These are phyloP conservation scores for Cystofilobasidium macerans DNA, from an alignment of 768 basidiomycete genomes.

Conservation along the genomic window DNA sequence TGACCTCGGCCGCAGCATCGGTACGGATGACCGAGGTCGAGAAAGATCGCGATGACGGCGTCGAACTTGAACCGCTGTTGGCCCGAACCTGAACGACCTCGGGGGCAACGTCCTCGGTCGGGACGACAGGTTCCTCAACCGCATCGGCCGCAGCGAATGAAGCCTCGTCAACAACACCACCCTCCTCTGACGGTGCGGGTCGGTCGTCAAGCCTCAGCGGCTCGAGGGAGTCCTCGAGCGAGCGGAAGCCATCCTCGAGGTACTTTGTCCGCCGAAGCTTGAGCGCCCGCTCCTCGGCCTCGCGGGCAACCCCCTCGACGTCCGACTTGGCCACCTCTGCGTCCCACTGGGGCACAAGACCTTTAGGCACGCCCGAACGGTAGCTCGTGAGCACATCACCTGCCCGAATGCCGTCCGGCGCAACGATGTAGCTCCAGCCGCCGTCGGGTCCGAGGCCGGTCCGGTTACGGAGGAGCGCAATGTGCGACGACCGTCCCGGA, in stretches of 20 bases:
- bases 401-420: slow-evolving; percentile 75
- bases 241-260: background rate
- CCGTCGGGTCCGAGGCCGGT: slow-evolving; percentile 20
- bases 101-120: background rate
- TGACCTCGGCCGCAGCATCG: background rate
- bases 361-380: slow-evolving; percentile 66
- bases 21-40: background rate
- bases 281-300: background rate
- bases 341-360: slow-evolving; percentile 50
- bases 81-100: slow-evolving; percentile 6
- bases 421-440: slow-evolving; percentile 80
- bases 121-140: background rate
- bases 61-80: slow-evolving; percentile 1
- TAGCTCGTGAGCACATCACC: slow-evolving; percentile 83
- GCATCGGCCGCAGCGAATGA: background rate
- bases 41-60: slow-evolving; percentile 22
- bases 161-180: background rate
- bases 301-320: slow-evolving; percentile 24
- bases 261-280: background rate
- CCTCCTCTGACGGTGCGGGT: background rate
- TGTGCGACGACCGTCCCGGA: slow-evolving; percentile 84
- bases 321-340: slow-evolving; percentile 29
- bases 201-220: background rate
- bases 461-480: slow-evolving; percentile 59
- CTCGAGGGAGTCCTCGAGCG: background rate